Percentiles rank a stretch among this genome's conserved stretches.
These are phyloP conservation scores for Anisodus acutangulus DNA, from an alignment of 257 asterid species.

Conservation along the genomic window DNA sequence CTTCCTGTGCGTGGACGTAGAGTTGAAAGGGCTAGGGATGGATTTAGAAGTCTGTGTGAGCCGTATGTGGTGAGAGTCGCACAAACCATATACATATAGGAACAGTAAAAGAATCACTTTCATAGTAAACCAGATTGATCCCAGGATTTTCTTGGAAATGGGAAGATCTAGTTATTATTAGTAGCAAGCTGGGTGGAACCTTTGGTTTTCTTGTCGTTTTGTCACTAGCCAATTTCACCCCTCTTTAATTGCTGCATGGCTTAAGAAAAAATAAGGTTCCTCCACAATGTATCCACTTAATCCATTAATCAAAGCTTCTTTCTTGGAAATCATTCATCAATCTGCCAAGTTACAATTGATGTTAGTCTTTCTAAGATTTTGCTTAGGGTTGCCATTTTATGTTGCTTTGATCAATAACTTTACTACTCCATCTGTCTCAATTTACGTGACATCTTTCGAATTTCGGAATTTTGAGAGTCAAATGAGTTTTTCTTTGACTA, in stretches of 20 bases:
- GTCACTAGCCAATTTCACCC: background rate
- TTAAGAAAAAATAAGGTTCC: background rate
- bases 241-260: background rate
- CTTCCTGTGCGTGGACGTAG: background rate
- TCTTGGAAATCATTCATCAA: background rate
- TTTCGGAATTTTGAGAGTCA: too few relatives aligned
- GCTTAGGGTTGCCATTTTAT: background rate
- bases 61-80: too few relatives aligned
- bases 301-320: background rate
- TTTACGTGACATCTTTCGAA: too few relatives aligned
- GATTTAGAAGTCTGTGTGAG: too few relatives aligned
- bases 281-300: background rate
- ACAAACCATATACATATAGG: too few relatives aligned
- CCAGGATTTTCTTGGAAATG: too few relatives aligned
- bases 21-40: background rate
- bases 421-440: too few relatives aligned
- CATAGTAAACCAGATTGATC: too few relatives aligned
- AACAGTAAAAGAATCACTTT: too few relatives aligned
- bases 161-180: background rate
- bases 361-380: background rate
- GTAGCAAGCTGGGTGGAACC: background rate
- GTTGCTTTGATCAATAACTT: background rate
- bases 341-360: too few relatives aligned
- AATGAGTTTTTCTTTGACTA: too few relatives aligned
- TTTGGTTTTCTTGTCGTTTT: background rate